phyloP scores from a whole-genome alignment of 768 basidiomycete species.

The Gymnopilus junonius region DNA sequence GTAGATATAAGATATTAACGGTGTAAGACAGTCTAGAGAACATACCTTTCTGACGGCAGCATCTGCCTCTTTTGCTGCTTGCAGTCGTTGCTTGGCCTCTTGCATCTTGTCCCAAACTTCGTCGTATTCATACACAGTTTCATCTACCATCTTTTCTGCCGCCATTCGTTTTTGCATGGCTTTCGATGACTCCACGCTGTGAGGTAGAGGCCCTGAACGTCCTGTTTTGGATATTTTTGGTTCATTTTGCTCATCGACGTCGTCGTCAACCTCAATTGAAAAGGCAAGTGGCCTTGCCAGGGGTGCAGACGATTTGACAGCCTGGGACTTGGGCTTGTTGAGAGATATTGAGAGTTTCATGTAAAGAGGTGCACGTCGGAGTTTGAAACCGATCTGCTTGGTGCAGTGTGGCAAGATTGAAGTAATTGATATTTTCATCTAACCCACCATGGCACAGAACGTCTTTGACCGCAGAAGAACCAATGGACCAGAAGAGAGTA shows the following conservation, averaged over 20 bases:
- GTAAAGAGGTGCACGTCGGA: conserved; percentile 33
- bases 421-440: neutral
- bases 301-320: conserved; percentile 45
- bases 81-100: conserved; percentile 74
- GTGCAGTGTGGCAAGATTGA: too few relatives aligned
- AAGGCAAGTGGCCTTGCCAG: conserved; percentile 68
- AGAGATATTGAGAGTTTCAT: conserved; percentile 96
- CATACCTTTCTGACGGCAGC: conserved; percentile 77
- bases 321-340: conserved; percentile 64
- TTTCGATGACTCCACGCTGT: conserved; percentile 64
- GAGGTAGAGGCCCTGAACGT: conserved; percentile 62
- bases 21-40: neutral
- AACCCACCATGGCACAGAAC: conserved; percentile 48
- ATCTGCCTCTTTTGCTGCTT: conserved; percentile 78
- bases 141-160: conserved; percentile 77
- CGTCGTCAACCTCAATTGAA: conserved; percentile 67
- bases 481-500: conserved; percentile 89
- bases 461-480: conserved; percentile 85
- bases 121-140: conserved; percentile 92
- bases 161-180: conserved; percentile 76
- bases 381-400: conserved; percentile 30
- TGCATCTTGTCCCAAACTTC: conserved; percentile 98
- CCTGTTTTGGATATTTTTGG: conserved; percentile 40
- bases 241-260: conserved; percentile 48
- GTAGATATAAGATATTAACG: neutral